These are phyloP conservation scores for Amniculicola lignicola DNA, from an alignment of 495 filamentous ascomycete species.

Conservation along the genomic window DNA sequence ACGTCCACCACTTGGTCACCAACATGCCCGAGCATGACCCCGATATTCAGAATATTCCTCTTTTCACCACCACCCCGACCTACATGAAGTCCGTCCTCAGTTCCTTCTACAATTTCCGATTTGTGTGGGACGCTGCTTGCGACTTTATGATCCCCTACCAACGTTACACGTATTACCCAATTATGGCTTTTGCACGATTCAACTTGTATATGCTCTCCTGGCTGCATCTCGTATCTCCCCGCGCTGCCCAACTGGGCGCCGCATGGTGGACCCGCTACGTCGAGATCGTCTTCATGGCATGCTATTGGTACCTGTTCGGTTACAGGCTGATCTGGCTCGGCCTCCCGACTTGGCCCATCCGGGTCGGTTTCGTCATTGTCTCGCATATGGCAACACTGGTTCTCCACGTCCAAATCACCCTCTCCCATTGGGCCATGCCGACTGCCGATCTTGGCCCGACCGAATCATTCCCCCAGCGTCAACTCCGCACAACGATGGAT, in stretches of 20 bases:
- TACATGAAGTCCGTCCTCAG: slow-evolving; percentile 47
- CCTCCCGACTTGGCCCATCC: slow-evolving; percentile 46
- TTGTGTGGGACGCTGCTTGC: slow-evolving; percentile 46
- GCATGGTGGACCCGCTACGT: slow-evolving; percentile 50
- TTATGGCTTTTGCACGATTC: slow-evolving; percentile 53
- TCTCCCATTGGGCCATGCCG: slow-evolving; percentile 54
- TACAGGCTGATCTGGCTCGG: slow-evolving; percentile 46
- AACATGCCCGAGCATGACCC: slow-evolving; percentile 53
- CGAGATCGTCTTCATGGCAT: slow-evolving; percentile 45
- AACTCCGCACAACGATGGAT: slow-evolving; percentile 52
- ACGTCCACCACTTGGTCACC: slow-evolving; percentile 53
- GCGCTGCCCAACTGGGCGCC: slow-evolving; percentile 39
- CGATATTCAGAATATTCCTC: slow-evolving; percentile 51
- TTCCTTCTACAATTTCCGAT: slow-evolving; percentile 49
- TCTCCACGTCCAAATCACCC: slow-evolving; percentile 52
- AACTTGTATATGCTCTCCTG: slow-evolving; percentile 51
- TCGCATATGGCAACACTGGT: slow-evolving; percentile 51
- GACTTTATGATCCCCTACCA: slow-evolving; percentile 46
- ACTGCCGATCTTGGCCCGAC: slow-evolving; percentile 47
- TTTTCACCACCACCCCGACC: slow-evolving; percentile 49
- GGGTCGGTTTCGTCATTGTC: slow-evolving; percentile 48
- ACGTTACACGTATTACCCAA: slow-evolving; percentile 50
- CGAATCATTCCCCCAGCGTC: slow-evolving; percentile 51
- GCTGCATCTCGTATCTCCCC: slow-evolving; percentile 44
- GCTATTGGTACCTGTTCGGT: slow-evolving; percentile 49